phyloP scores from a whole-genome alignment of 805 yeast genomes.

The Starmerella kuoi region DNA sequence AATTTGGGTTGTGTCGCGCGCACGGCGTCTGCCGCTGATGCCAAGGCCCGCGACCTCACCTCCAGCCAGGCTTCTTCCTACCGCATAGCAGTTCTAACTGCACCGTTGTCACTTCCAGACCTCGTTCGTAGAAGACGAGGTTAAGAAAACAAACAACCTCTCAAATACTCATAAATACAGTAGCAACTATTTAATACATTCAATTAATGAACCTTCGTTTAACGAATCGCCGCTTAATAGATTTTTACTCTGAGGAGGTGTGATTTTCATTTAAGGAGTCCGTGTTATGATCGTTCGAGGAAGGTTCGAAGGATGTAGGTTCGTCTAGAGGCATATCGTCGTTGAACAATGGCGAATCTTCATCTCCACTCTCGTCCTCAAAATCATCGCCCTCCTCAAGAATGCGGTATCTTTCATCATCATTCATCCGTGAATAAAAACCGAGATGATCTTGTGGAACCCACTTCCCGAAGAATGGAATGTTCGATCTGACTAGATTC shows the following conservation, averaged over 20 bases:
- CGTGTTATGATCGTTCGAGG: too few relatives aligned
- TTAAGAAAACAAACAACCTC: background rate
- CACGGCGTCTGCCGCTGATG: constrained; percentile 40
- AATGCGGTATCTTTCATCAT: constrained; percentile 27
- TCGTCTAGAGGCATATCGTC: too few relatives aligned
- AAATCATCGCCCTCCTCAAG: constrained; percentile 19
- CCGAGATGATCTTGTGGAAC: constrained; percentile 22
- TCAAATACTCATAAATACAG: background rate
- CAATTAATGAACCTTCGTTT: too few relatives aligned
- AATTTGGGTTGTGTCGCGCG: constrained; percentile 74
- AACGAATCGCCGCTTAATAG: too few relatives aligned
- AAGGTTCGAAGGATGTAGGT: too few relatives aligned
- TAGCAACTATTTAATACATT: background rate
- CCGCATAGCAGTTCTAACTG: constrained; percentile 71
- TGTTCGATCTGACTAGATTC: constrained; percentile 3
- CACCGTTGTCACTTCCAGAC: constrained; percentile 83
- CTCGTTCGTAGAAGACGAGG: constrained; percentile 43
- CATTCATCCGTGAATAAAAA: constrained; percentile 28
- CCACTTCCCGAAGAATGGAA: constrained; percentile 18
- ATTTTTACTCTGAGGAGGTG: too few relatives aligned
- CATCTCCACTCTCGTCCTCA: constrained; percentile 4
- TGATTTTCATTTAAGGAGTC: too few relatives aligned
- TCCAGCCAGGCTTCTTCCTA: constrained; percentile 36
- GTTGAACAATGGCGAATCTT: background rate
- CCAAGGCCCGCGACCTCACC: constrained; percentile 29